These are phyloP conservation scores for Citeromyces nyonsensis DNA, from an alignment of 805 yeast genomes.

Conservation along the genomic window DNA sequence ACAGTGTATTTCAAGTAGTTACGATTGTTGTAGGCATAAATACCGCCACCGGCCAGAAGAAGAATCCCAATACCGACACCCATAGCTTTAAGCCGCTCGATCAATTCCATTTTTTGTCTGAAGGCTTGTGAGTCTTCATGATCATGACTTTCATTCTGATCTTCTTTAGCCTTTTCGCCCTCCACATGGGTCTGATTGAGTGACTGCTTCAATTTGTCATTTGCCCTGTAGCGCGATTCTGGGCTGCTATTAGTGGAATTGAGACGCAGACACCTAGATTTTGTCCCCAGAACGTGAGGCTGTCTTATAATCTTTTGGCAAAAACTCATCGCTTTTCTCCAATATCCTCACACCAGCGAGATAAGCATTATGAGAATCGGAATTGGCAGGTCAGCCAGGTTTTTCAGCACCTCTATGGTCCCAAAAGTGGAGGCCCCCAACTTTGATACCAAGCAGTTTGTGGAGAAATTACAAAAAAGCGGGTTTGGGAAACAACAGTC, in stretches of 20 bases:
- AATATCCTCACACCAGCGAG: too few species aligned
- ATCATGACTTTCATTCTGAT: neutral
- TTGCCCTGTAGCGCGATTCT: too few species aligned
- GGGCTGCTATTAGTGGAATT: too few species aligned
- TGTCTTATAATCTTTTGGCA: too few species aligned
- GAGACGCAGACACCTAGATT: too few species aligned
- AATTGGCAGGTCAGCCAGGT: too few species aligned
- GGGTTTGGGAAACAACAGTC: slow-evolving; percentile 72
- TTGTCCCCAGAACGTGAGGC: too few species aligned
- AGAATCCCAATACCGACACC: slow-evolving; percentile 24
- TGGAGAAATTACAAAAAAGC: slow-evolving; percentile 44
- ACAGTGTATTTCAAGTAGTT: slow-evolving; percentile 18
- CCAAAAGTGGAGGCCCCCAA: slow-evolving; percentile 6
- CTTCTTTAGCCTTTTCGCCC: neutral
- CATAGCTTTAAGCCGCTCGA: slow-evolving; percentile 27
- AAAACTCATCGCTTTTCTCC: too few species aligned
- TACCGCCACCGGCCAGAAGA: slow-evolving; percentile 20
- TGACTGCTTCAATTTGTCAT: too few species aligned
- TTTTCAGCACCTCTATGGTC: too few species aligned
- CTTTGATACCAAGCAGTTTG: slow-evolving; percentile 68
- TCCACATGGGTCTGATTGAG: neutral
- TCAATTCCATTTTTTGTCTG: slow-evolving; percentile 18
- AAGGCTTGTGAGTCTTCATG: neutral
- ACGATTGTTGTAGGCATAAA: slow-evolving; percentile 23
- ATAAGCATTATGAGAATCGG: too few species aligned